phyloP scores from a whole-genome alignment of 1,284 basidiomycete genomes.

The Rugosomyces carneus region DNA sequence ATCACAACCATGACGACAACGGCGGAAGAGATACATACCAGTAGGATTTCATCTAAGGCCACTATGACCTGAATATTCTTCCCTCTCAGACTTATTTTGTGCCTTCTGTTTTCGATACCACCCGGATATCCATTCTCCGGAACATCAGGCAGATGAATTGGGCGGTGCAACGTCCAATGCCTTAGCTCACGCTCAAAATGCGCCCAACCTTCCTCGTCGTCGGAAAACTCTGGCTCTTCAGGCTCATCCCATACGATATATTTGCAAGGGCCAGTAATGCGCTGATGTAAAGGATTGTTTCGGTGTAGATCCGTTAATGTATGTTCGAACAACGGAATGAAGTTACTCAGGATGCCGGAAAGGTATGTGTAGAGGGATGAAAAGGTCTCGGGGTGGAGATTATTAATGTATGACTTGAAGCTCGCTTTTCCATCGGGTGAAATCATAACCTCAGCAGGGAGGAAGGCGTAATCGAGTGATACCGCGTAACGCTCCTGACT shows the following conservation, averaged over 20 bases:
- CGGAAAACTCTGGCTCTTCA: slow-evolving; percentile 40
- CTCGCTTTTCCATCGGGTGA: slow-evolving; percentile 25
- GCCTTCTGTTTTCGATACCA: slow-evolving; percentile 32
- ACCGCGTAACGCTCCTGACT: slow-evolving; percentile 29
- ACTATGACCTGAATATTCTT: slow-evolving; percentile 41
- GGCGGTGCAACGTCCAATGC: slow-evolving; percentile 37
- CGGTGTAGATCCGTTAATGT: slow-evolving; percentile 46
- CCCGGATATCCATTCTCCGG: slow-evolving; percentile 35
- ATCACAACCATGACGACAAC: not conserved
- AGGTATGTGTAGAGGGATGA: slow-evolving; percentile 30
- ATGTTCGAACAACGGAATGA: slow-evolving; percentile 47
- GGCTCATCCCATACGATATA: slow-evolving; percentile 45
- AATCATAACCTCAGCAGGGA: slow-evolving; percentile 42
- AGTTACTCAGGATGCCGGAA: slow-evolving; percentile 28
- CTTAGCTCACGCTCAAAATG: slow-evolving; percentile 34
- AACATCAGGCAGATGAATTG: slow-evolving; percentile 41
- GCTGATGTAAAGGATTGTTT: slow-evolving; percentile 37
- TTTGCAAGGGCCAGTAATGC: slow-evolving; percentile 34
- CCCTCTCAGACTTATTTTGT: slow-evolving; percentile 30
- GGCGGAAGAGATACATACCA: slow-evolving; percentile 27
- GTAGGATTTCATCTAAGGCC: slow-evolving; percentile 35
- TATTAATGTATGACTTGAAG: slow-evolving; percentile 49
- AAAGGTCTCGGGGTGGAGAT: slow-evolving; percentile 36
- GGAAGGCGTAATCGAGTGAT: slow-evolving; percentile 32
- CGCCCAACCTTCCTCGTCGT: slow-evolving; percentile 43